Evolutionary conservation across 2,329 filamentous ascomycete genomes (phyloP), one percentile per base, ranked within the genome.

Genomic region (Anthostomella pinea): DNA sequence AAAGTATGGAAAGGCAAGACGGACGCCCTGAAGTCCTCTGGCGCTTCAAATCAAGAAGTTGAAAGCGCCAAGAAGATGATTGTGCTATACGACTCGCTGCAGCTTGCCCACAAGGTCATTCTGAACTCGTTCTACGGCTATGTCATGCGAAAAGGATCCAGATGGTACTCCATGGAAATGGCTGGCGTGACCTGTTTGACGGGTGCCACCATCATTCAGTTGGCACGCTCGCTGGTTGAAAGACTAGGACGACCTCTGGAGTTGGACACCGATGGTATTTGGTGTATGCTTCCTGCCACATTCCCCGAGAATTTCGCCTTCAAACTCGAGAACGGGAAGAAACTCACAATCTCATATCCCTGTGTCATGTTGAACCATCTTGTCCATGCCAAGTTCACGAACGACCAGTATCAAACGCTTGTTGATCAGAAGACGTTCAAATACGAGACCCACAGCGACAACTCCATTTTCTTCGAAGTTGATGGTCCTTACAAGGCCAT

Each of bases 151-250:
- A 98, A 98, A 62, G 93, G 93, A 21, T 98, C 93, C 23, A 81
- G 93, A 37, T 98, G 93, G 93, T 98, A 98, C 60, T 98, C 93
- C 13, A 83, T 98, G 77, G 93, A 98, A 61, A 98, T 98, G 93
- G 93, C 94, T 11, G 93, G 93, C 52, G 93, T 98, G 4, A 98
- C 93, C 26, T 98, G 93, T 67, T 70, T 98, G 61, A 98, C 93
- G 2, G 93, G 93, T 45, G 93, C 93, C 20, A 87, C 83, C 26
- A 98, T 98, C 59, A 98, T 98, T 60, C 93, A 98, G 58, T 81
- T 98, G 76, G 94, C 93, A 13, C 81, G 91, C 56, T 84, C 93
- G 53, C 76, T 98, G 2, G 91, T 98, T 4, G 93, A 98, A 59
- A 79, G 93, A 6, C 86, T 98, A 23, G 93, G 93, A 16, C 79